phyloP scores from a whole-genome alignment of 441 rosid genomes.

The Pelargonium australe region DNA sequence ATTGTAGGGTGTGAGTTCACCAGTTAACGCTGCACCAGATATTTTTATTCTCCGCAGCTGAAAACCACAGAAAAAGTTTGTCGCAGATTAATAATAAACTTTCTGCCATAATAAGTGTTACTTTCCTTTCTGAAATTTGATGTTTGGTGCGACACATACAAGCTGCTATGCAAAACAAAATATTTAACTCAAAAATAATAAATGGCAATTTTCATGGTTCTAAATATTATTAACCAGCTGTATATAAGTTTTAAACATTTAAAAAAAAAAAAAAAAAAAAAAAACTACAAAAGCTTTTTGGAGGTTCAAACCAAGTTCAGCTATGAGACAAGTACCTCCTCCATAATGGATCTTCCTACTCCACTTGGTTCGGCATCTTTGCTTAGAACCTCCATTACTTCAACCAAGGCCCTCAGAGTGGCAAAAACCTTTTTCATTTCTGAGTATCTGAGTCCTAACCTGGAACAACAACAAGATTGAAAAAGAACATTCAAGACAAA shows the following conservation, averaged over 20 bases:
- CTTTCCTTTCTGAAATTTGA: neutral
- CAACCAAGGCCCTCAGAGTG: slow-evolving; percentile 78
- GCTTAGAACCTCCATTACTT: slow-evolving; percentile 89
- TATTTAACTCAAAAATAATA: slow-evolving; percentile 2
- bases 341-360: slow-evolving; percentile 78
- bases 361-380: slow-evolving; percentile 87
- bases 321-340: slow-evolving; percentile 60
- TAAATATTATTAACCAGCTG: neutral
- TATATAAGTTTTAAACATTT: neutral
- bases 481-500: neutral
- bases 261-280: neutral
- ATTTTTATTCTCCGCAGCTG: slow-evolving; percentile 72
- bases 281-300: slow-evolving; percentile 2
- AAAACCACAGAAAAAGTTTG: slow-evolving; percentile 24
- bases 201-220: neutral
- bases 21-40: slow-evolving; percentile 56
- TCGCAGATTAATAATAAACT: neutral
- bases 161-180: neutral
- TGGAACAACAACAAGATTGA: slow-evolving; percentile 18
- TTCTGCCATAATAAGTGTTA: neutral
- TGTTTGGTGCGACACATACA: neutral
- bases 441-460: slow-evolving; percentile 34
- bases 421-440: slow-evolving; percentile 83
- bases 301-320: slow-evolving; percentile 10
- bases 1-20: slow-evolving; percentile 80